Evolutionary conservation across 2,329 filamentous ascomycete genomes (phyloP).

Genomic region (Dactylellina haptotyla): DNA sequence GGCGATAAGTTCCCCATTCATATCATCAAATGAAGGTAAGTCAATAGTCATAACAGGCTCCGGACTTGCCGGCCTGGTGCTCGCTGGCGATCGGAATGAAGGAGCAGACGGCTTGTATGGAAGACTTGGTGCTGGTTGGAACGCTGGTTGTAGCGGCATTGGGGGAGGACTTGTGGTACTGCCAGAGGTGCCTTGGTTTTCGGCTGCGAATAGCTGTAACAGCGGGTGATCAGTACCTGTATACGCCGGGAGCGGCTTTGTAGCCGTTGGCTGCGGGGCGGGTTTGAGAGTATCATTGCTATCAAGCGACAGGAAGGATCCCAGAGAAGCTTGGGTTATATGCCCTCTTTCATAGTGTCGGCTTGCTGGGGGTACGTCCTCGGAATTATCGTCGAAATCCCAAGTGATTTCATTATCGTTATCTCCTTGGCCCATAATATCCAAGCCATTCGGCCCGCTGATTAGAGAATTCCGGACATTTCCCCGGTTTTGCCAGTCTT

Average conservation of each 20-base stretch:
- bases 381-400: constrained; percentile 45
- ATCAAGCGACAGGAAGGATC: constrained; percentile 41
- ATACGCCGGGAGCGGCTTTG: constrained; percentile 17
- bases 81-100: constrained; percentile 47
- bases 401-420: constrained; percentile 45
- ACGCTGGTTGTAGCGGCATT: constrained; percentile 40
- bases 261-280: constrained; percentile 7
- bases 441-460: constrained; percentile 39
- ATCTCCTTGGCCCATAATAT: constrained; percentile 22
- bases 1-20: constrained; percentile 36
- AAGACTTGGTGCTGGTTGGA: constrained; percentile 28
- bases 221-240: constrained; percentile 47
- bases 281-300: constrained; percentile 45
- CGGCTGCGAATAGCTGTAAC: constrained; percentile 39
- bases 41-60: constrained; percentile 54
- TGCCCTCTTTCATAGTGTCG: constrained; percentile 30
- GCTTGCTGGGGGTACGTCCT: constrained; percentile 4
- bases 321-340: constrained; percentile 31
- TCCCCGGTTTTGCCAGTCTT: constrained; percentile 56
- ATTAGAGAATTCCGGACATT: constrained; percentile 57
- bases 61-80: constrained; percentile 46
- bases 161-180: constrained; percentile 10
- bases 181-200: constrained; percentile 5
- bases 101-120: constrained; percentile 21
- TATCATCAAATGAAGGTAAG: constrained; percentile 48